Percentiles rank a stretch among this genome's conserved stretches.
Evolutionary conservation across 2,329 filamentous ascomycete genomes (phyloP).

Genomic region (Trichoderma brevicompactum): DNA sequence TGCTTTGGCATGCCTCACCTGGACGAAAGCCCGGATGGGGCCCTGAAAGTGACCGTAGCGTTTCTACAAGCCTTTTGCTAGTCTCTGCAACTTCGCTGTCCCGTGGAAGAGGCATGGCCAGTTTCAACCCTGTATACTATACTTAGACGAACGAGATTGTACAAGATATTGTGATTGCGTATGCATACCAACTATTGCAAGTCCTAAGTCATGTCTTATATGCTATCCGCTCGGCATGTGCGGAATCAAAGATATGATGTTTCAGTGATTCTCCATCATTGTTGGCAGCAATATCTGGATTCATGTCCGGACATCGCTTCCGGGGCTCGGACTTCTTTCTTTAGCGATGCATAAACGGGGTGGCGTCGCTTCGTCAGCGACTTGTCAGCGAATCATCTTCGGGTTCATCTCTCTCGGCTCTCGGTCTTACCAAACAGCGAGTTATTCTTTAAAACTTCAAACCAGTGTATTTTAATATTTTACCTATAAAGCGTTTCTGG

Average conservation of each 20-base stretch:
- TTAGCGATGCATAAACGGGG: neutral
- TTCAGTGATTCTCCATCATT: too few relatives aligned
- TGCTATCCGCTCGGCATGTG: neutral
- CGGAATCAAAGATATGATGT: neutral
- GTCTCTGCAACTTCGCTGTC: neutral
- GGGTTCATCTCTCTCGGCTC: neutral
- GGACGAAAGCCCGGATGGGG: neutral
- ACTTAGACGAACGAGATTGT: neutral
- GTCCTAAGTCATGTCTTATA: neutral
- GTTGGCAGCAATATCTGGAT: too few relatives aligned
- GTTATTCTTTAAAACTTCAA: too few relatives aligned
- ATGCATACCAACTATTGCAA: neutral
- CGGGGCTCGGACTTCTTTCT: neutral
- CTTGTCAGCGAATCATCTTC: neutral
- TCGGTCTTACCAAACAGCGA: constrained; percentile 7
- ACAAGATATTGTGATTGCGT: neutral
- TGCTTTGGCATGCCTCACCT: neutral
- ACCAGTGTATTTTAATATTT: too few relatives aligned
- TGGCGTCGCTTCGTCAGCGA: neutral
- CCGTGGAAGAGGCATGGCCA: neutral
- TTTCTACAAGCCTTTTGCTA: neutral
- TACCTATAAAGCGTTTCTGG: neutral
- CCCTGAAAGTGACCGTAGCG: neutral
- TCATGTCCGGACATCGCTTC: neutral
- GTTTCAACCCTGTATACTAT: too few relatives aligned